Base-by-base conservation (phyloP, 2,329 filamentous ascomycete genomes). In the Epichloe glyceriae region DNA sequence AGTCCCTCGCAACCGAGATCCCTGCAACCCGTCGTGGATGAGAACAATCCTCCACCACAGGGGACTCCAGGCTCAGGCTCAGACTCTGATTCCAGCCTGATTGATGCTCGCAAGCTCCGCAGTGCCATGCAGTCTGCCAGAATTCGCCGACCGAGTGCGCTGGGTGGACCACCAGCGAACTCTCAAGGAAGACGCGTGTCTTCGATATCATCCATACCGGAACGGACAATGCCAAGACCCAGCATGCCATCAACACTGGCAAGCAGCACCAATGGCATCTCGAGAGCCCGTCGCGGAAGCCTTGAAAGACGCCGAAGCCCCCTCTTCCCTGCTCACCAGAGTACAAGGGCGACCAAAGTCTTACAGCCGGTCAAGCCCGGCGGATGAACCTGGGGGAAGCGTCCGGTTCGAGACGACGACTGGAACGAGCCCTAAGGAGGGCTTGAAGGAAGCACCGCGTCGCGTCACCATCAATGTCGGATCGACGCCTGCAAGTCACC, bases 321-420 rank as follows among this genome's bases (percentile, higher is more conserved):
- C 76, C 78, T 14, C 70, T 80, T 57, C 62, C 68, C 35, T 79
- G 74, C 62, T 75, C 74, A 37, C 72, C 76, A 2, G 70, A 74
- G 20, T 58, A 57, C 50, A 66, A 61, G 47, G 54, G 60, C 15
- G 64, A 69, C 22, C 64, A 67, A 53, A 61, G 65, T 3, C 68
- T 80, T 54, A 79, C 76, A 11, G 66, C 73, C 1, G 76, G 75
- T 2, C 77, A 81, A 58, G 78, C 76, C 20, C 65, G 78, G 49
- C 70, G 78, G 44, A 80, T 81, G 76, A 75, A 78, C 56, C 62
- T 80, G 52, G 70, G 72, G 69, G 69, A 14, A 71, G 67, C 53
- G 56, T 71, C 53, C 61, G 64, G 12, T 35, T 60, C 4, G 67
- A 67, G 38, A 58, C 51, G 38, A 58, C 51, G 1, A 43, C 53